phyloP scores from a whole-genome alignment of 805 yeast genomes.

The Barnettozyma sucrosica region DNA sequence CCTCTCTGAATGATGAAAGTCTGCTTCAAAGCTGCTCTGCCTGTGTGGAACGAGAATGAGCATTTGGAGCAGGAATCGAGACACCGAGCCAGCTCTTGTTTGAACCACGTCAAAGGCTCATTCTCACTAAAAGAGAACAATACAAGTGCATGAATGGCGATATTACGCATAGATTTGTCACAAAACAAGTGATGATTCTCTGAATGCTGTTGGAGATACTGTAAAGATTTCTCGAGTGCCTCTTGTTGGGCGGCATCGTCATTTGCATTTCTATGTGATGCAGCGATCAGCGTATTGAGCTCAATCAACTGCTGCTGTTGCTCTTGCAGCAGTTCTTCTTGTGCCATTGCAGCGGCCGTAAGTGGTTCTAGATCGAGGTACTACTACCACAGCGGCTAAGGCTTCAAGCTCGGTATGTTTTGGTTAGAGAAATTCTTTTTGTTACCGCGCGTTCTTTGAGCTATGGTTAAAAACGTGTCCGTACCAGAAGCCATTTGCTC shows the following conservation, averaged over 20 bases:
- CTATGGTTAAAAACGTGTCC: background rate
- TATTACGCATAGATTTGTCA: conserved; percentile 40
- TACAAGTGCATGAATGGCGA: conserved; percentile 49
- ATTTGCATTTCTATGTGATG: conserved; percentile 29
- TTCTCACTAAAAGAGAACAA: conserved; percentile 54
- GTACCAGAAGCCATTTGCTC: background rate
- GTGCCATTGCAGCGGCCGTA: background rate
- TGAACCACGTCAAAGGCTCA: conserved; percentile 40
- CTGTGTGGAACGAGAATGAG: conserved; percentile 44
- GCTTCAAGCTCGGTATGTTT: background rate
- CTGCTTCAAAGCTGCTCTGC: conserved; percentile 44
- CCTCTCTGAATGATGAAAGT: conserved; percentile 47
- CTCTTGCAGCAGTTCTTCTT: background rate
- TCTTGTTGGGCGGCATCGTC: conserved; percentile 31
- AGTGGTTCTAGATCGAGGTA: background rate
- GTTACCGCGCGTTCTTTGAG: background rate
- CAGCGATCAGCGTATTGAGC: conserved; percentile 1
- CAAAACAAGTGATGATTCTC: conserved; percentile 49
- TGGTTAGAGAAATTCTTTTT: background rate
- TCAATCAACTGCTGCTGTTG: background rate
- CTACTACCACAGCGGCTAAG: background rate
- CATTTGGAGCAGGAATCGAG: conserved; percentile 50
- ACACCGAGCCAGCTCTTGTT: conserved; percentile 32
- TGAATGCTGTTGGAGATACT: conserved; percentile 28
- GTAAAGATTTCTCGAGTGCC: conserved; percentile 36